Evolutionary conservation across 2,329 filamentous ascomycete species (phyloP).

Genomic region (Nemania bipapillata): DNA sequence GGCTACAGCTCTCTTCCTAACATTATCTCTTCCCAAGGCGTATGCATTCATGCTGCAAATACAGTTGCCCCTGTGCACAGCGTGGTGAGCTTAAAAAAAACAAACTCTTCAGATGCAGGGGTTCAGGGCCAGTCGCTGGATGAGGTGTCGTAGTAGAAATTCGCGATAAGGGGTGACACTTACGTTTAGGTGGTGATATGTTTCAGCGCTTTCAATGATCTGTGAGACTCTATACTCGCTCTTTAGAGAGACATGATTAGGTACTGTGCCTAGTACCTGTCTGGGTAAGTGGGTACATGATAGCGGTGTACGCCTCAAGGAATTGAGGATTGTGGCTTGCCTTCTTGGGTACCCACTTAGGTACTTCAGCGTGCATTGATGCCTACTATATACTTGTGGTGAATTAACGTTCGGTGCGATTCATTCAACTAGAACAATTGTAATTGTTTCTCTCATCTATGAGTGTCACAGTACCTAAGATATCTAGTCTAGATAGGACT

Average conservation of each 20-base stretch:
- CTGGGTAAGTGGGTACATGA: background rate
- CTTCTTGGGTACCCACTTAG: background rate
- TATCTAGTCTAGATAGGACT: too few species aligned
- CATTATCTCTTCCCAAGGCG: background rate
- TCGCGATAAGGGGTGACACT: background rate
- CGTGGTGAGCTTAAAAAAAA: background rate
- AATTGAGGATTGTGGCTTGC: background rate
- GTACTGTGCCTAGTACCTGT: too few species aligned
- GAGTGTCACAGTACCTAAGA: too few species aligned
- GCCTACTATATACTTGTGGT: too few species aligned
- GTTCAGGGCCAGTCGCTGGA: background rate
- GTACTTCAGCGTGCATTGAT: too few species aligned
- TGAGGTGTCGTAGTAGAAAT: background rate
- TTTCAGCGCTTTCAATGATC: background rate
- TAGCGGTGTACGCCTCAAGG: background rate
- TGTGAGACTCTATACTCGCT: background rate
- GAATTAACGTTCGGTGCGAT: too few species aligned
- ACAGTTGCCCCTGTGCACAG: background rate
- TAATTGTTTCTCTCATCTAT: too few species aligned
- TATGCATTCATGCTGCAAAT: background rate
- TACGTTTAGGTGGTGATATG: background rate
- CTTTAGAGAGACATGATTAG: background rate
- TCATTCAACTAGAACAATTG: too few species aligned
- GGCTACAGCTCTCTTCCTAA: background rate
- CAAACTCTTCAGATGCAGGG: background rate